Evolutionary conservation across 2,329 filamentous ascomycete genomes (phyloP), one percentile per base, ranked within the genome.

Genomic region (Colletotrichum theobromicola): DNA sequence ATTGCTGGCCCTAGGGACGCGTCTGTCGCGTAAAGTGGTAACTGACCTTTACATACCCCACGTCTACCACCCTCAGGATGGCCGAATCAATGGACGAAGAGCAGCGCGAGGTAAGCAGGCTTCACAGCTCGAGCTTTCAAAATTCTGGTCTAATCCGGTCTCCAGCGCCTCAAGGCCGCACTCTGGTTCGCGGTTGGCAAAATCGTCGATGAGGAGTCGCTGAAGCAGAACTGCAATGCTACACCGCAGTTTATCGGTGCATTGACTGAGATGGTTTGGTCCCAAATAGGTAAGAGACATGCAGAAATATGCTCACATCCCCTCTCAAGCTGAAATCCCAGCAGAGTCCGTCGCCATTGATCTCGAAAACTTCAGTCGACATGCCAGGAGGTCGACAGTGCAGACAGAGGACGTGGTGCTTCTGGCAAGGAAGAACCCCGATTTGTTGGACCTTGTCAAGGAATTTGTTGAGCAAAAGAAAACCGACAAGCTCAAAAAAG

Each of bases 181-280:
- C 90, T 98, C 28, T 98, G 95, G 95, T 93, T 93, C 80, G 91
- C 93, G 28, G 91, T 98, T 74, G 94, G 95, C 77, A 94, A 95
- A 82, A 96, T 97, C 75, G 94, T 98, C 77, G 96, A 98, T 82
- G 93, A 96, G 77, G 94, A 98, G 81, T 93, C 92, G 21, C 86
- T 95, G 34, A 88, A 90, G 71, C 87, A 93, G 32, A 92, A 94
- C 81, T 90, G 95, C 77, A 98, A 98, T 83, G 95, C 96, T 8
- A 98, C 96, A 30, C 95, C 95, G 2, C 95, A 98, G 80, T 98
- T 97, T 83, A 97, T 97, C 78, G 95, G 93, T 10, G 93, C 94
- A 0, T 83, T 97, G 80, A 97, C 94, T 1, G 95, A 98, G 83
- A 90, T 98, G 83, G 93, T 96, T 9, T 98, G 94, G 92, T 90